Conservation (phyloP, 257 asterid species). For the Fraxinus excelsior region DNA sequence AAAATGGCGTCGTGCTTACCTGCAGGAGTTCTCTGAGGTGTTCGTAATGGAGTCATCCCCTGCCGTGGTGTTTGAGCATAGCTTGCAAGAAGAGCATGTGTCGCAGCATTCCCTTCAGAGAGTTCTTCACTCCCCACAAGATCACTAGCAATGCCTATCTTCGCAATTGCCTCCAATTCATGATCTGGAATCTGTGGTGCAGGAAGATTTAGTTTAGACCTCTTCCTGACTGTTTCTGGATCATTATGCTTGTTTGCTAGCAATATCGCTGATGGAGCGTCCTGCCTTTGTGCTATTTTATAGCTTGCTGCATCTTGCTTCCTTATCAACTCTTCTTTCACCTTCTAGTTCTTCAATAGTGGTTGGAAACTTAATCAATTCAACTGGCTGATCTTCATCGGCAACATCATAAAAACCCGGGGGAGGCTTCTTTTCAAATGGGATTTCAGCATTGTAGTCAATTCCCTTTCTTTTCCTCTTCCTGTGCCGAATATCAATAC, state of each 20-base stretch:
- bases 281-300: conserved; percentile 92
- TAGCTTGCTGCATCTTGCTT: conserved; percentile 94
- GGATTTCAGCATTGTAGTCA: conserved; percentile 93
- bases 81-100: conserved; percentile 88
- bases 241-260: conserved; percentile 97
- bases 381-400: conserved; percentile 83
- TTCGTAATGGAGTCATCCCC: conserved; percentile 87
- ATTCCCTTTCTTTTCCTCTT: conserved; percentile 95
- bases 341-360: conserved; percentile 98
- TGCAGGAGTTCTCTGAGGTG: conserved; percentile 95
- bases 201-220: conserved; percentile 84
- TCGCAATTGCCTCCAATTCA: conserved; percentile 95
- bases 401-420: conserved; percentile 89
- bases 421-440: conserved; percentile 96
- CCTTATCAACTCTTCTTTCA: conserved; percentile 89
- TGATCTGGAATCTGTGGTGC: conserved; percentile 97
- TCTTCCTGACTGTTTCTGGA: conserved; percentile 88
- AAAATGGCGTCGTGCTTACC: conserved; percentile 89
- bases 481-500: conserved; percentile 69
- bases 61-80: conserved; percentile 86
- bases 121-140: conserved; percentile 82
- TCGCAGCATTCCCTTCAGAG: conserved; percentile 87
- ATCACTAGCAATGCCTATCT: conserved; percentile 92
- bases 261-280: conserved; percentile 89
- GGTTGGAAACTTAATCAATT: conserved; percentile 82